Percentiles rank a stretch among this genome's conserved stretches.
Evolutionary conservation across 225 moss, liverwort and hornwort species (phyloP).

Genomic region (Lunularia cruciata): DNA sequence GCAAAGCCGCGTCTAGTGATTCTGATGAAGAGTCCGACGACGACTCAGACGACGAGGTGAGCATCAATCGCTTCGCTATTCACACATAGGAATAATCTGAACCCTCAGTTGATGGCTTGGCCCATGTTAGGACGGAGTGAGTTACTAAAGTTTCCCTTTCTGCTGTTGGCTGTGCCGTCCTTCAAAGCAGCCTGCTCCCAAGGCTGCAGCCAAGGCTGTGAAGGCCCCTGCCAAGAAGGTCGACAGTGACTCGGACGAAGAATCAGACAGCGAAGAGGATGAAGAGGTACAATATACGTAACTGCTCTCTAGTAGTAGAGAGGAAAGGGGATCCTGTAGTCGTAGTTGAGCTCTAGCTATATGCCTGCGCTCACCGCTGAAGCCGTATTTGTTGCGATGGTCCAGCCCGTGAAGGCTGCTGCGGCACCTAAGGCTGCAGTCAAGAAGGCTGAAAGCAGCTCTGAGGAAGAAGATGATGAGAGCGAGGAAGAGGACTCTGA

Average conservation of each 20-base stretch:
- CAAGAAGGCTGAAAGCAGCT: conserved; percentile 27
- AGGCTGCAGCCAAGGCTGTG: background rate
- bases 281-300: conserved; percentile 25
- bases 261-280: conserved; percentile 29
- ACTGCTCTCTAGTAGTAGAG: too few relatives aligned
- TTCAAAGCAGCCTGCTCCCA: conserved; percentile 21
- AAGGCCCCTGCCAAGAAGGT: conserved; percentile 30
- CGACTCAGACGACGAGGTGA: conserved; percentile 32
- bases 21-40: conserved; percentile 25
- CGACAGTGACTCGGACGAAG: conserved; percentile 23
- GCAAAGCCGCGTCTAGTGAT: conserved; percentile 19
- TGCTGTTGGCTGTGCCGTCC: too few relatives aligned
- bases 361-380: background rate
- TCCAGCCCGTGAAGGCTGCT: conserved; percentile 22
- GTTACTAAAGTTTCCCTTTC: too few relatives aligned
- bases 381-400: background rate
- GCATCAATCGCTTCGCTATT: background rate
- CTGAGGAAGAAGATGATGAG: conserved; percentile 26
- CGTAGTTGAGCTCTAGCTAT: background rate
- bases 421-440: conserved; percentile 17
- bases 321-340: too few relatives aligned
- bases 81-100: too few relatives aligned
- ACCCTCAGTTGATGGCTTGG: too few relatives aligned
- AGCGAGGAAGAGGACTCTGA: conserved; percentile 33
- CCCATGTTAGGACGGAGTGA: too few relatives aligned